Evolutionary conservation across 495 filamentous ascomycete genomes (phyloP), one percentile per base, ranked within the genome.

Genomic region (Annulohypoxylon moriforme): DNA sequence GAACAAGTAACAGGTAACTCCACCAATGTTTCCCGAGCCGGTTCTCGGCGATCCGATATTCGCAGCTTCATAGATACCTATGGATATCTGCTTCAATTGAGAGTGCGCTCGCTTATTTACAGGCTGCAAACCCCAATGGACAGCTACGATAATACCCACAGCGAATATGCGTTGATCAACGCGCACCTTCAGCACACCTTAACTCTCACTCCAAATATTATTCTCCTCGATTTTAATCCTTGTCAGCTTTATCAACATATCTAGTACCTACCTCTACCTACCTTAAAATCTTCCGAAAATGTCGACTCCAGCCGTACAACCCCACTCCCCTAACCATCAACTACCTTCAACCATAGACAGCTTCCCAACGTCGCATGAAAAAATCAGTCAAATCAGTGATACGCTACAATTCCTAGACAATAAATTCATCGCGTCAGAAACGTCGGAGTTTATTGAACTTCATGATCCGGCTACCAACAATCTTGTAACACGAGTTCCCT

Each of bases 391-490:
- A 42, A 90, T 92, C 4, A 81, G 88, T 64, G 91, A 97, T 77
- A 98, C 96, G 1, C 89, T 91, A 62, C 94, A 93, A 80, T 99
- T 98, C 80, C 77, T 98, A 42, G 88, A 99, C 84, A 99, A 99
- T 79, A 79, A 94, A 77, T 97, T 97, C 77, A 83, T 93, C 14
- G 69, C 89, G 18, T 97, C 94, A 34, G 83, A 88, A 75, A 85
- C 96, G 14, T 85, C 88, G 5, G 83, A 88, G 67, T 98, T 92
- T 91, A 96, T 98, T 78, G 95, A 98, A 64, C 85, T 99, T 40
- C 85, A 94, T 79, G 96, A 99, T 76, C 96, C 96, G 2, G 96
- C 96, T 58, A 99, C 96, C 64, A 98, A 98, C 85, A 96, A 97
- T 76, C 89, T 99, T 50, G 93, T 99, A 33, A 98, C 96, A 10